Evolutionary conservation across 352 stramenopile species (phyloP).

Genomic region (Phytophthora pistaciae): DNA sequence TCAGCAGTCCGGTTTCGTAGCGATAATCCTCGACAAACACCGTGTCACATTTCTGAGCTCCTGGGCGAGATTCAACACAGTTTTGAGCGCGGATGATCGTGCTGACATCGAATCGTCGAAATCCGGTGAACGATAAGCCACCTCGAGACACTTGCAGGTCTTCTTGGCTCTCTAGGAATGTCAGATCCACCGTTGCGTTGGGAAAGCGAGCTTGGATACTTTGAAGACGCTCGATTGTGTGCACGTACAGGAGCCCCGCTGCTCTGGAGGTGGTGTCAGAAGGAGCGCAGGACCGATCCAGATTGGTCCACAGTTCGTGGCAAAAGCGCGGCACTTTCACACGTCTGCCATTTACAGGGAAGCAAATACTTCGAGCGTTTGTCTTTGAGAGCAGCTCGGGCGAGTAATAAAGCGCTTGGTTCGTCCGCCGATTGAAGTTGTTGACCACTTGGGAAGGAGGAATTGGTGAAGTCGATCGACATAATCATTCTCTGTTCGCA

Average conservation of each 20-base stretch:
- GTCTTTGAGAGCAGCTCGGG: slow-evolving; percentile 10
- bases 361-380: slow-evolving; percentile 27
- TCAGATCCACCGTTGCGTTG: slow-evolving; percentile 27
- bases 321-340: slow-evolving; percentile 20
- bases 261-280: not conserved
- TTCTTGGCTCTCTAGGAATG: slow-evolving; percentile 33
- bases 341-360: slow-evolving; percentile 7
- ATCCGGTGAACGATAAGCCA: slow-evolving; percentile 7
- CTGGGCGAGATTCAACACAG: not conserved
- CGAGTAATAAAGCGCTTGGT: slow-evolving; percentile 41
- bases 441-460: slow-evolving; percentile 42
- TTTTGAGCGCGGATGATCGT: slow-evolving; percentile 35
- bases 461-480: slow-evolving; percentile 56
- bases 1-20: slow-evolving; percentile 37
- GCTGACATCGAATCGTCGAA: slow-evolving; percentile 30
- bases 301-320: slow-evolving; percentile 38
- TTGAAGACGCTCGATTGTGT: slow-evolving; percentile 19
- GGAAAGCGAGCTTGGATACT: slow-evolving; percentile 15
- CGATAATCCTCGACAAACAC: slow-evolving; percentile 56
- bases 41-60: slow-evolving; percentile 31
- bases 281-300: slow-evolving; percentile 23
- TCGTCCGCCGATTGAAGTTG: slow-evolving; percentile 40
- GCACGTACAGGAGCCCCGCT: slow-evolving; percentile 17
- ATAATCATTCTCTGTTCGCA: slow-evolving; percentile 38
- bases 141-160: slow-evolving; percentile 26